Evolutionary conservation across 257 asterid genomes (phyloP).

Genomic region (Penstemon davidsonii): DNA sequence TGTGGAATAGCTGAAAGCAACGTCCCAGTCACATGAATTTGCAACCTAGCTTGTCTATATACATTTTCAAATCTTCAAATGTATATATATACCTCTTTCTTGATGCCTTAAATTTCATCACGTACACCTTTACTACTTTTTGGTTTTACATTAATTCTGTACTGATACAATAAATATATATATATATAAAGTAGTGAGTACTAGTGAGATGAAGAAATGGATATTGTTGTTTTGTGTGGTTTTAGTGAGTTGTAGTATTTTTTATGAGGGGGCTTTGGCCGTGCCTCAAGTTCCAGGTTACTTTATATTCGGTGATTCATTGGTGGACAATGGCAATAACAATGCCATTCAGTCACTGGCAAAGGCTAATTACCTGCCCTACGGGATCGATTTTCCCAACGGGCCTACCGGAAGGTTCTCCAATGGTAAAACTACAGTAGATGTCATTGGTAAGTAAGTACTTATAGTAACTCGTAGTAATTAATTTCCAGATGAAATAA

Average conservation of each 20-base stretch:
- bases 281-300: conserved; percentile 42
- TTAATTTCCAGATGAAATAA: too few species aligned
- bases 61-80: neutral
- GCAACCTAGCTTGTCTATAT: neutral
- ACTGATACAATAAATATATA: neutral
- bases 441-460: conserved; percentile 23
- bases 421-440: conserved; percentile 34
- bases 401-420: conserved; percentile 52
- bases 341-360: conserved; percentile 34
- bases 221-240: neutral
- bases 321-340: conserved; percentile 46
- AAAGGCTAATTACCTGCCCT: conserved; percentile 43
- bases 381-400: conserved; percentile 40
- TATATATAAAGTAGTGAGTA: conserved; percentile 4
- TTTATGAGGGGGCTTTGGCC: conserved; percentile 19
- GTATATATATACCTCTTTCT: neutral
- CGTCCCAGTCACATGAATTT: neutral
- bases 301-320: conserved; percentile 44
- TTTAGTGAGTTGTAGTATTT: neutral
- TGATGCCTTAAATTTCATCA: neutral
- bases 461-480: too few species aligned
- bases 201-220: too few species aligned
- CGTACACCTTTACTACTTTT: neutral
- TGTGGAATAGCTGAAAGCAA: neutral
- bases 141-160: neutral